These are phyloP conservation scores for Fimicolochytrium jonesii DNA, from an alignment of 192 early-diverging fungal species.

Conservation along the genomic window DNA sequence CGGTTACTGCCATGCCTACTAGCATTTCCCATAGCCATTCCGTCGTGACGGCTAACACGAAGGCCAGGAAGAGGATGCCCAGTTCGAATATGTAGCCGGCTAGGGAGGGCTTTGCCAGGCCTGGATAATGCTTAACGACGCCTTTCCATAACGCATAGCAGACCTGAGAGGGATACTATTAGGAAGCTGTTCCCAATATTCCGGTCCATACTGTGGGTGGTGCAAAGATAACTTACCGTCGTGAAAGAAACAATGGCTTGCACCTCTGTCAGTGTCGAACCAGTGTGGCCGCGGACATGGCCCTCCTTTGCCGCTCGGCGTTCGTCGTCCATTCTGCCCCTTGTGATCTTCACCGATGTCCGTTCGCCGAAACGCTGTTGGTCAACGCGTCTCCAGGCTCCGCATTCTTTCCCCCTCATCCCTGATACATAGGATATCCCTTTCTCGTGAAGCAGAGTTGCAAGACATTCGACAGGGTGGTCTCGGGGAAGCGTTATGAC, in stretches of 20 bases:
- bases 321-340: constrained; percentile 27
- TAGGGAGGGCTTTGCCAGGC: background rate
- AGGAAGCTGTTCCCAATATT: no score
- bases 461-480: no score
- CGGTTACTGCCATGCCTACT: background rate
- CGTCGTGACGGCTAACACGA: constrained; percentile 23
- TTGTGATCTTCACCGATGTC: no score
- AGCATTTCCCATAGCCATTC: background rate
- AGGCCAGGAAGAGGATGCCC: constrained; percentile 18
- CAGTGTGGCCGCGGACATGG: constrained; percentile 39
- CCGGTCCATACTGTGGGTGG: background rate
- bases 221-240: constrained; percentile 14
- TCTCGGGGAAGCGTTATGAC: no score
- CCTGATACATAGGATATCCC: no score
- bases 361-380: no score
- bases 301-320: constrained; percentile 32
- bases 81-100: constrained; percentile 10
- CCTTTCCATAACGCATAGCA: constrained; percentile 26
- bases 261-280: constrained; percentile 33
- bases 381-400: no score
- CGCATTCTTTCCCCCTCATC: no score
- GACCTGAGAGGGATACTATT: constrained; percentile 6
- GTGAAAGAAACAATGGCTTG: constrained; percentile 21
- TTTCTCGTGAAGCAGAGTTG: no score
- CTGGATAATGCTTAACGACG: background rate